phyloP scores from a whole-genome alignment of 257 asterid species.

The Solanum peruvianum region DNA sequence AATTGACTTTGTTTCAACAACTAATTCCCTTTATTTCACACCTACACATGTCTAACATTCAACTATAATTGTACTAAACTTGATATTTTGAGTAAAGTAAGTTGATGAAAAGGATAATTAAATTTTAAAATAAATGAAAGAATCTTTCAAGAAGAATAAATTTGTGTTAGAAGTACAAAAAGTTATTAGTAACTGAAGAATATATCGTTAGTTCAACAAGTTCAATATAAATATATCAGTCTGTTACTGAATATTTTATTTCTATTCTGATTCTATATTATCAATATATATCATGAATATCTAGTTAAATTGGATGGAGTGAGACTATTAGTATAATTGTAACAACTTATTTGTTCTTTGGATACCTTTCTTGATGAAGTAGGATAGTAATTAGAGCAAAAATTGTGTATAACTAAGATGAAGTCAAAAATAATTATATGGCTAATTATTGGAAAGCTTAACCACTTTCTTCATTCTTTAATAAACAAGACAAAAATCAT shows the following conservation, averaged over 20 bases:
- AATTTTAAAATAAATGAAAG: not conserved
- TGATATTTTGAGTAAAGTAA: not conserved
- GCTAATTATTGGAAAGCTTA: not conserved
- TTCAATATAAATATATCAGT: too few relatives aligned
- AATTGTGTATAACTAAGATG: not conserved
- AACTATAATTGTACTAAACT: constrained; percentile 17
- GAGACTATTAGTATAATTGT: not conserved
- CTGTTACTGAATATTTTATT: too few relatives aligned
- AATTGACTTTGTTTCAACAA: constrained; percentile 18
- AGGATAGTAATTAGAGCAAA: not conserved
- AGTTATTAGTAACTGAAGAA: not conserved
- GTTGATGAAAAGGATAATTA: not conserved
- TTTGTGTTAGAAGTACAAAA: not conserved
- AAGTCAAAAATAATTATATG: not conserved
- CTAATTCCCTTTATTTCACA: constrained; percentile 13
- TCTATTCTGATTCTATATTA: not conserved
- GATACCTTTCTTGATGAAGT: not conserved
- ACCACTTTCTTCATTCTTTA: not conserved
- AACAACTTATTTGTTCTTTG: not conserved
- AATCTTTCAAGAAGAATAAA: not conserved
- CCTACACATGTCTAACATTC: constrained; percentile 40
- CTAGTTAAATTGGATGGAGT: not conserved
- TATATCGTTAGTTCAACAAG: too few relatives aligned
- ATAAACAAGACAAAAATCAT: not conserved
- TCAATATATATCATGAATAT: not conserved